Evolutionary conservation across 306 rosid species (phyloP), one percentile per base, ranked within the genome.

Genomic region (Sindora glabra): DNA sequence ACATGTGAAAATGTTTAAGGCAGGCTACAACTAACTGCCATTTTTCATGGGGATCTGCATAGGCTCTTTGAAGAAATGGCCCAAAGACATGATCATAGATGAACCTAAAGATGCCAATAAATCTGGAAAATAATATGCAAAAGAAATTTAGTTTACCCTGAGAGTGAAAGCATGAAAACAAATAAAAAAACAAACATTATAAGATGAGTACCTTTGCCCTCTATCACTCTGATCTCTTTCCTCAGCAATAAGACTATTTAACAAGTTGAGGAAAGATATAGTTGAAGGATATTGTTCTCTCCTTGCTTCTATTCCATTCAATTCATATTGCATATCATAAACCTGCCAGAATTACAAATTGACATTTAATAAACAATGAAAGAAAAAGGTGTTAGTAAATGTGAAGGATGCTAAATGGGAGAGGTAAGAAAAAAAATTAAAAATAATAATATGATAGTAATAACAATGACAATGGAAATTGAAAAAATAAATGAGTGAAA

Each of bases 61-160:
- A 92, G 45, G 98, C 98, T 81, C 98, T 77, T 62, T 92, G 98
- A 72, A 96, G 95, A 79, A 86, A 92, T 49, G 96, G 98, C 72
- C 92, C 96, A 74, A 92, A 92, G 65, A 88, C 98, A 74, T 92
- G 96, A 77, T 92, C 98, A 57, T 83, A 92, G 55, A 88, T 77
- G 60, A 92, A 92, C 76, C 94, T 79, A 77, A 92, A 92, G 74
- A 92, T 88, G 65, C 98, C 96, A 29, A 92, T 81, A 74, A 88
- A 92, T 86, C 96, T 92, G 90, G 65, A 64, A 62, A 53, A 48
- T 15, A 51, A 59, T 40, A 56, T 5, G 41, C 40, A 50, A 5
- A 25, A 14, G 23, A 53, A 74, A 36, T 38, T 22, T 45, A 57
- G 69, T 38, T 22, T 45, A 57, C 69, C 54, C 24, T 55, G 24